Evolutionary conservation across 2,329 filamentous ascomycete species (phyloP).

Genomic region (Dothistroma pini): DNA sequence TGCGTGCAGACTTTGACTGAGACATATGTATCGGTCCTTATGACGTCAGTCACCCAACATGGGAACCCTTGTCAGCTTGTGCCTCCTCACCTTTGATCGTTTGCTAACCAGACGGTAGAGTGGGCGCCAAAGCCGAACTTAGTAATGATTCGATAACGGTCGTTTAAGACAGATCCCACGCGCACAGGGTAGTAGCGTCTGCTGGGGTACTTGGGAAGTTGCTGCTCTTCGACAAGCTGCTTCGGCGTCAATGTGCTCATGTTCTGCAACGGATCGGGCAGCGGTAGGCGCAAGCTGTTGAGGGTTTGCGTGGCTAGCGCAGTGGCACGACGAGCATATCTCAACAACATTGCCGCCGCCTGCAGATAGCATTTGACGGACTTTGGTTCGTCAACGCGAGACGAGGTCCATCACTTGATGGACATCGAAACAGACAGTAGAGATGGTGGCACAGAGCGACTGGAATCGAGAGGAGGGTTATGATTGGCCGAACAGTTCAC

Average conservation of each 20-base stretch:
- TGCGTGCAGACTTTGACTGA: slow-evolving; percentile 3
- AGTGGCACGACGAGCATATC: too few species aligned
- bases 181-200: slow-evolving; percentile 36
- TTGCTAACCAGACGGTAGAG: slow-evolving; percentile 43
- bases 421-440: too few species aligned
- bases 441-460: too few species aligned
- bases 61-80: not conserved
- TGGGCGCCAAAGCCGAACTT: slow-evolving; percentile 43
- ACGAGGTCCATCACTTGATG: too few species aligned
- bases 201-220: slow-evolving; percentile 13
- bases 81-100: slow-evolving; percentile 29
- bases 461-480: too few species aligned
- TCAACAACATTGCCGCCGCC: too few species aligned
- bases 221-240: slow-evolving; percentile 14
- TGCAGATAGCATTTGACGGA: too few species aligned
- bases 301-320: too few species aligned
- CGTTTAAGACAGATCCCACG: slow-evolving; percentile 33
- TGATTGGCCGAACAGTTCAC: too few species aligned
- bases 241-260: slow-evolving; percentile 34
- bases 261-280: too few species aligned
- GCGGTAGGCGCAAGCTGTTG: too few species aligned
- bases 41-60: not conserved
- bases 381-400: too few species aligned
- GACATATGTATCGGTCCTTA: not conserved
- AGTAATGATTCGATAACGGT: slow-evolving; percentile 37